Conservation (phyloP, 106 monocot species). For the Chionographis japonica region DNA sequence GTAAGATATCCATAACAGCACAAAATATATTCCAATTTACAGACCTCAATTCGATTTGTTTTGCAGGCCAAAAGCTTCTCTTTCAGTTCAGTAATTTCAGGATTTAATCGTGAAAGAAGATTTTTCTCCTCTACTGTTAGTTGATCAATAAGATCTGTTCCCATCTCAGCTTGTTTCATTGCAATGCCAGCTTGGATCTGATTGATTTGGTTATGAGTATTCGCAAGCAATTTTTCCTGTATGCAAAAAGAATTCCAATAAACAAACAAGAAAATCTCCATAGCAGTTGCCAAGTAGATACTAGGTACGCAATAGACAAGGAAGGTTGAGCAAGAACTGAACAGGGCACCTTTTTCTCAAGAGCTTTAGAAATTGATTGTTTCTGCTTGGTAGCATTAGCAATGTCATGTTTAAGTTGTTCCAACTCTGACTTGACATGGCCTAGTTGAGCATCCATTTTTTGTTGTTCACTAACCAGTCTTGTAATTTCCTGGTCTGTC, state of each 20-base stretch:
- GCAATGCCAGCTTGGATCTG: slow-evolving; percentile 91
- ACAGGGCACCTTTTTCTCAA: slow-evolving; percentile 73
- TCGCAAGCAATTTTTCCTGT: slow-evolving; percentile 81
- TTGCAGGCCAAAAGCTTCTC: slow-evolving; percentile 82
- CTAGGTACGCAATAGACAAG: background rate
- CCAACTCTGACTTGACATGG: slow-evolving; percentile 71
- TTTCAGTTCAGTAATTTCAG: slow-evolving; percentile 94
- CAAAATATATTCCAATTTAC: background rate
- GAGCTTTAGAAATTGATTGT: slow-evolving; percentile 53
- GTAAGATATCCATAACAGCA: too few relatives aligned
- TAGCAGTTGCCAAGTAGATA: background rate
- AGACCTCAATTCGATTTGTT: slow-evolving; percentile 78
- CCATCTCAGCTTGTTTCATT: slow-evolving; percentile 97
- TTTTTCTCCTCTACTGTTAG: slow-evolving; percentile 68
- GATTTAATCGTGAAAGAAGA: slow-evolving; percentile 85
- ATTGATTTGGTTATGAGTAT: slow-evolving; percentile 73
- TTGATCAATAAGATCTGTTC: slow-evolving; percentile 96
- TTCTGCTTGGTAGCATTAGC: slow-evolving; percentile 73
- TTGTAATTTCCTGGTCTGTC: slow-evolving; percentile 83
- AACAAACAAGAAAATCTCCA: background rate
- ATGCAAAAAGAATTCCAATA: slow-evolving; percentile 14
- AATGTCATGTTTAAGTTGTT: slow-evolving; percentile 80
- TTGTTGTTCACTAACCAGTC: slow-evolving; percentile 76
- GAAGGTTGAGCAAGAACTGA: background rate
- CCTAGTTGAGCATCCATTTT: slow-evolving; percentile 76